These are phyloP conservation scores for Paecilomyces dactylethromorphus DNA, from an alignment of 2,329 filamentous ascomycete species.

Conservation along the genomic window DNA sequence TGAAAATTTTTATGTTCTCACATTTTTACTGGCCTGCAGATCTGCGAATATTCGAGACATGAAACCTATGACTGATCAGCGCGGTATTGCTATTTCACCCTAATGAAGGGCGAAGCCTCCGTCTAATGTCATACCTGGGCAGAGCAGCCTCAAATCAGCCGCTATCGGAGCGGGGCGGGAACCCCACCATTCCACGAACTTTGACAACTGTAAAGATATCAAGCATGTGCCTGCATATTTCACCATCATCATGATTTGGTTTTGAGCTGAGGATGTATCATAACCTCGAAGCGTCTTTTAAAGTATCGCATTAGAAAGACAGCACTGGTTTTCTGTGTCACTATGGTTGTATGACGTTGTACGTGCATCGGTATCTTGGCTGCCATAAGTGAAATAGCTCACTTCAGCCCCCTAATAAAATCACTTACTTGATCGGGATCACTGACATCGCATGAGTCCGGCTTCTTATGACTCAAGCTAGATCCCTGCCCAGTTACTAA, in stretches of 20 bases:
- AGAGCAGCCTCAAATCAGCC: background rate
- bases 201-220: background rate
- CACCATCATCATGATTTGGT: background rate
- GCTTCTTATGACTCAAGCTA: background rate
- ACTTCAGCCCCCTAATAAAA: background rate
- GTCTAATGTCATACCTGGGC: background rate
- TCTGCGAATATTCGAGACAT: background rate
- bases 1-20: background rate
- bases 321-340: background rate
- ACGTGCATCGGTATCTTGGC: background rate
- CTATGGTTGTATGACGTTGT: background rate
- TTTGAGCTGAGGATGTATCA: background rate
- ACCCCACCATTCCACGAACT: background rate
- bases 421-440: background rate
- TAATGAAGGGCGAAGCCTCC: background rate
- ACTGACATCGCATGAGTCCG: background rate
- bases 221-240: background rate
- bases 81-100: background rate
- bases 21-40: background rate
- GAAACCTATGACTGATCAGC: background rate
- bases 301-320: background rate
- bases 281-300: background rate
- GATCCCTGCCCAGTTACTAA: background rate
- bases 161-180: background rate
- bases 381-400: background rate